Conservation (phyloP, 1,139 yeast genomes). For the Suhomyces bokatorum region DNA sequence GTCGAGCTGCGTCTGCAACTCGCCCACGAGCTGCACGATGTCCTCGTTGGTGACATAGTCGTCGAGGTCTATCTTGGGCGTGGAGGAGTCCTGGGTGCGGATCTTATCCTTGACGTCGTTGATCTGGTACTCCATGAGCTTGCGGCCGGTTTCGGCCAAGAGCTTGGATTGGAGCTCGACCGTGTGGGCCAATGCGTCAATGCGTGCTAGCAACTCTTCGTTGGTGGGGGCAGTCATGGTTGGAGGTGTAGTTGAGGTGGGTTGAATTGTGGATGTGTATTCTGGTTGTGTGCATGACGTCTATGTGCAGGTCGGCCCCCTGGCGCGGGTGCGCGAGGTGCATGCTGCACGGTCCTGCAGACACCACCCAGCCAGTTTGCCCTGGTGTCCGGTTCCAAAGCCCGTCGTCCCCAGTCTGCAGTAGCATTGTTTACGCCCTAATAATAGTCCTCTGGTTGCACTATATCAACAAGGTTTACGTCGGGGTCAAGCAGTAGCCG, state of each 20-base stretch:
- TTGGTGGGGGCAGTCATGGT: slow-evolving; percentile 7
- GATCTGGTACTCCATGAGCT: slow-evolving; percentile 68
- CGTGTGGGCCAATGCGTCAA: slow-evolving; percentile 47
- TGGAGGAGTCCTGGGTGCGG: slow-evolving; percentile 18
- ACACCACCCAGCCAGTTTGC: too few species aligned
- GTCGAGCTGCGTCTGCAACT: slow-evolving; percentile 84
- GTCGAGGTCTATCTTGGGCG: slow-evolving; percentile 41
- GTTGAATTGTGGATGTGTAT: background rate
- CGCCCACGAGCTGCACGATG: slow-evolving; percentile 69
- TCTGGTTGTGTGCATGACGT: background rate
- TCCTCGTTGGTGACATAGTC: slow-evolving; percentile 81
- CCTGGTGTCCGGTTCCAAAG: too few species aligned
- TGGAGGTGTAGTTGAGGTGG: background rate
- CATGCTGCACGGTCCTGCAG: too few species aligned
- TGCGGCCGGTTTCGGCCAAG: slow-evolving; percentile 69
- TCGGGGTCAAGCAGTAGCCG: too few species aligned
- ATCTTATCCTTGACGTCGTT: slow-evolving; percentile 44
- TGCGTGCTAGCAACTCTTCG: slow-evolving; percentile 23
- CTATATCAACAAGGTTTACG: too few species aligned
- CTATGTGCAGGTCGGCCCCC: background rate
- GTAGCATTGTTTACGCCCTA: too few species aligned
- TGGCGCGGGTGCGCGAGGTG: background rate
- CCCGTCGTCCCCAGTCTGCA: too few species aligned
- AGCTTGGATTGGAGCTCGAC: slow-evolving; percentile 50
- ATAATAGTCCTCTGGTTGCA: too few species aligned